Conservation (phyloP, 352 stramenopile genomes). For the Discostella stelligera region DNA sequence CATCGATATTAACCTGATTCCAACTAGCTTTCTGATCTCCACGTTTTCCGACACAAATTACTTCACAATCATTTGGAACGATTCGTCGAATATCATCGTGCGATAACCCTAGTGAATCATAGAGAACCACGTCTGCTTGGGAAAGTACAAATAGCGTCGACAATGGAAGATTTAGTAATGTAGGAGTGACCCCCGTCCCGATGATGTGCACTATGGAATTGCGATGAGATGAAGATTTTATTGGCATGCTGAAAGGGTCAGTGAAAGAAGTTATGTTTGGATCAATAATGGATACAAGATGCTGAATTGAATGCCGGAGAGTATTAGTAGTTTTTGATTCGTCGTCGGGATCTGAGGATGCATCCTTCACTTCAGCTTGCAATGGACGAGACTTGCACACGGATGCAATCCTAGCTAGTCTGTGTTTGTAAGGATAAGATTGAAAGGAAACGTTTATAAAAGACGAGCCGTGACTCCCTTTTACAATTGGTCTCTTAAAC, state of each 20-base stretch:
- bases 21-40: constrained; percentile 24
- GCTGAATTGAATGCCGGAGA: background rate
- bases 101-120: constrained; percentile 40
- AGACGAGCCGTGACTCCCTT: background rate
- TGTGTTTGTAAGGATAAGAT: background rate
- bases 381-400: background rate
- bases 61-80: constrained; percentile 30
- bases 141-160: constrained; percentile 34
- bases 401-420: background rate
- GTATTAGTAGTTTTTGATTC: background rate
- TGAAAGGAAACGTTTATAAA: background rate
- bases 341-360: background rate
- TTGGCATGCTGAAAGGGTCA: background rate
- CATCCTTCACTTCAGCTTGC: background rate
- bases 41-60: constrained; percentile 45
- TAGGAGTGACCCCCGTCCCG: constrained; percentile 35
- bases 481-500: background rate
- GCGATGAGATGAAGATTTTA: background rate
- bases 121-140: constrained; percentile 33
- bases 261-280: background rate
- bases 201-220: constrained; percentile 39
- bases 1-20: constrained; percentile 42
- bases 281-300: constrained; percentile 19
- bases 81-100: constrained; percentile 37
- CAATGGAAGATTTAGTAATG: constrained; percentile 28